A percentile compares a stretch with the other conserved stretches of the same genome.
Evolutionary conservation across 805 yeast genomes (phyloP).

Genomic region (Yarrowia divulgata): DNA sequence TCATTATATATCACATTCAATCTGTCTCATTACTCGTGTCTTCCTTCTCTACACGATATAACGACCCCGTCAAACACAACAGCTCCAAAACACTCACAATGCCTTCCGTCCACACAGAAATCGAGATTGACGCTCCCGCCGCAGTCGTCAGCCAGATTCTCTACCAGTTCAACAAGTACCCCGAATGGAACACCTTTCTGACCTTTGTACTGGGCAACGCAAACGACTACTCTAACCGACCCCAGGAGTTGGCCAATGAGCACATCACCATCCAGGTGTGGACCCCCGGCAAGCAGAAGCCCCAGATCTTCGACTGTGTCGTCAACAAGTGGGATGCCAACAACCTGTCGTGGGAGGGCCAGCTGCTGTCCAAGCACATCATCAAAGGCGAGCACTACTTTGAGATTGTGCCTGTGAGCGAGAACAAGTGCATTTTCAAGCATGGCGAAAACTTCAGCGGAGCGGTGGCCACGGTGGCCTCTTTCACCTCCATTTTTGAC

Average conservation of each 20-base stretch:
- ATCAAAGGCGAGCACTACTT: slow-evolving; percentile 36
- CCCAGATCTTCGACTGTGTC: slow-evolving; percentile 11
- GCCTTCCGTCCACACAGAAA: slow-evolving; percentile 14
- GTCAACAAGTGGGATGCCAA: slow-evolving; percentile 8
- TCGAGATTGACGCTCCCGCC: slow-evolving; percentile 36
- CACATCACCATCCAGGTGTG: slow-evolving; percentile 20
- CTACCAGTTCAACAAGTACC: slow-evolving; percentile 36
- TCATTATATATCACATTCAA: not conserved
- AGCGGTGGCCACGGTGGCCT: slow-evolving; percentile 4
- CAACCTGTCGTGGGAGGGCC: slow-evolving; percentile 31
- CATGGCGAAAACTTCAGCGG: slow-evolving; percentile 34
- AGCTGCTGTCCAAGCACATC: slow-evolving; percentile 15
- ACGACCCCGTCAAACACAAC: too few relatives aligned
- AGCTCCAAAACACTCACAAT: not conserved
- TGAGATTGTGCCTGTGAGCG: slow-evolving; percentile 32
- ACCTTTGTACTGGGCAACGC: slow-evolving; percentile 6
- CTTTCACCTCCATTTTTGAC: not conserved
- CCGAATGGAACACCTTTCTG: slow-evolving; percentile 29
- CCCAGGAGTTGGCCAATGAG: slow-evolving; percentile 21
- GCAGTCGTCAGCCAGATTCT: slow-evolving; percentile 30
- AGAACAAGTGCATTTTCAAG: slow-evolving; percentile 27
- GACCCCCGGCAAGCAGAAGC: slow-evolving; percentile 3
- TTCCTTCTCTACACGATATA: too few relatives aligned
- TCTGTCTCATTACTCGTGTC: not conserved
- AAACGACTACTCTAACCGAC: slow-evolving; percentile 12